Conservation (phyloP, 1,139 yeast genomes). For the Geotrichum aggregatum region DNA sequence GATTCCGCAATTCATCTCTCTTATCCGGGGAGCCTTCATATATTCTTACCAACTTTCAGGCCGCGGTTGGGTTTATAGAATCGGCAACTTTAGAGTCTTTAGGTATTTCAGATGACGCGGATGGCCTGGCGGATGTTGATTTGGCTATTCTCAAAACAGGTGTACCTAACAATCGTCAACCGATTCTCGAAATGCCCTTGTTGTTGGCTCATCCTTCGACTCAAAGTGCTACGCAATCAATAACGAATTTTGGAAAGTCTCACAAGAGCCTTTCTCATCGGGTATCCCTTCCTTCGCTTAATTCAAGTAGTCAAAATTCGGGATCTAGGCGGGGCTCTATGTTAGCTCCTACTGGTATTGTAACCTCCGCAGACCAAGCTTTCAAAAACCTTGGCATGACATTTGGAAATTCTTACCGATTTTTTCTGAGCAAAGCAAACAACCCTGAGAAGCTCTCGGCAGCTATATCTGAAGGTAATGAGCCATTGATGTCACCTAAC, state of each 20-base stretch:
- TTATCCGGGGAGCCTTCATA: constrained; percentile 51
- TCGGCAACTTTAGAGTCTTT: constrained; percentile 45
- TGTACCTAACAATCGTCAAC: constrained; percentile 7
- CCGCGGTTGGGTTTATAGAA: constrained; percentile 54
- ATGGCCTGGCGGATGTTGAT: constrained; percentile 2
- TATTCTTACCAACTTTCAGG: constrained; percentile 61
- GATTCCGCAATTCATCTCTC: constrained; percentile 50
- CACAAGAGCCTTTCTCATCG: constrained; percentile 1
- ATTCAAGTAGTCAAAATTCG: constrained; percentile 14
- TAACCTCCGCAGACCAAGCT: constrained; percentile 35
- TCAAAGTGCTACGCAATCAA: not conserved
- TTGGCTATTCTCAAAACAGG: not conserved
- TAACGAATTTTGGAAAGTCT: not conserved
- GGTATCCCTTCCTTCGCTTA: not conserved
- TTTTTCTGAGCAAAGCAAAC: constrained; percentile 34
- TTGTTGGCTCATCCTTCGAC: constrained; percentile 1
- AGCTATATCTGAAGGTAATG: not conserved
- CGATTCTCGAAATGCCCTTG: constrained; percentile 11
- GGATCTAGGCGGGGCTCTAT: constrained; percentile 12
- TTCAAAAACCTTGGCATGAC: constrained; percentile 34
- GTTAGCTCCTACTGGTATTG: constrained; percentile 31
- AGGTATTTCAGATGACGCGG: constrained; percentile 24
- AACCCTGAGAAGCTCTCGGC: constrained; percentile 5
- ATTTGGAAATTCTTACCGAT: constrained; percentile 36
- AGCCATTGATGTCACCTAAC: constrained; percentile 11